A percentile compares a stretch with the other conserved stretches of the same genome.
Evolutionary conservation across 192 early-diverging fungal genomes (phyloP).

Genomic region (Chytriomyces sp.): DNA sequence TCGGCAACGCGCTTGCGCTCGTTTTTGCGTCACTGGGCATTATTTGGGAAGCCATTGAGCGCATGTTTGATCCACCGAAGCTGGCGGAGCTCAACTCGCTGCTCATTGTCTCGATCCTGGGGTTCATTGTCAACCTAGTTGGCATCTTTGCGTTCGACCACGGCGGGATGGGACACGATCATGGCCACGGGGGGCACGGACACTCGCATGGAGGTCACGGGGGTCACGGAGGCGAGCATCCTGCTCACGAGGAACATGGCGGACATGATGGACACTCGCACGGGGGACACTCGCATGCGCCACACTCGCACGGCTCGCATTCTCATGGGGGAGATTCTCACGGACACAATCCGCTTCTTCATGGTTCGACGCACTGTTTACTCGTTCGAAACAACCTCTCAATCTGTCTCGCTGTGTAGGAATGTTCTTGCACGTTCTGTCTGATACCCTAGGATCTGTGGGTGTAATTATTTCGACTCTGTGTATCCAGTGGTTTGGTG

Average conservation of each 20-base stretch:
- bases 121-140: constrained; percentile 85
- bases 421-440: constrained; percentile 92
- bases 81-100: constrained; percentile 80
- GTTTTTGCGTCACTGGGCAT: constrained; percentile 88
- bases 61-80: constrained; percentile 81
- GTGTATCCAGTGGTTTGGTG: constrained; percentile 81
- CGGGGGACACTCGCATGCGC: not conserved
- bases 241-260: not conserved
- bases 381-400: not conserved
- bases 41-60: constrained; percentile 87
- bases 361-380: constrained; percentile 54
- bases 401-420: constrained; percentile 32
- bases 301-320: not conserved
- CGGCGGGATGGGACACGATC: constrained; percentile 64
- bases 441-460: constrained; percentile 92
- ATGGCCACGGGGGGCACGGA: constrained; percentile 51
- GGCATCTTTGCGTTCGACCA: constrained; percentile 70
- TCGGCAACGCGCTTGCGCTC: constrained; percentile 89
- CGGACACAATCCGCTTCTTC: constrained; percentile 79
- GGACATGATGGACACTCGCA: not conserved
- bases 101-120: constrained; percentile 85
- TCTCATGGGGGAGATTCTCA: not conserved
- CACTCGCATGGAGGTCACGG: constrained; percentile 43
- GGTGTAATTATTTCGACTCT: constrained; percentile 95
- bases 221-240: constrained; percentile 7